Base-by-base conservation (phyloP, 306 rosid species). In the Citrullus colocynthis region DNA sequence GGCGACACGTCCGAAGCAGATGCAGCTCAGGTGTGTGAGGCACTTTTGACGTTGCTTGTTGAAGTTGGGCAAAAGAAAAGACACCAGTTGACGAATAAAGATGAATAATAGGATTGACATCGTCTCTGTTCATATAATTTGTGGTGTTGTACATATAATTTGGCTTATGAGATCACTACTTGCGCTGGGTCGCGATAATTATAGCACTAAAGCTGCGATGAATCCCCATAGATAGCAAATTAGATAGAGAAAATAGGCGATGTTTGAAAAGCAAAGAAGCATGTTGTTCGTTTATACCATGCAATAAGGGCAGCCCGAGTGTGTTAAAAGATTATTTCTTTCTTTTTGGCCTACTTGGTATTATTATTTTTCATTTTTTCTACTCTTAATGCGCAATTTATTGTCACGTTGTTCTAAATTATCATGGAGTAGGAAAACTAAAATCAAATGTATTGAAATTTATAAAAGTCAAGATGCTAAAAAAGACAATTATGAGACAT, bases 21-120 rank as follows among this genome's bases (percentile, higher is more conserved):
- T 72, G 98, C 99, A 9, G 80, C 96, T 80, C 97, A 92, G 84
- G 97, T 92, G 73, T 92, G 98, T 20, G 99, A 96, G 87, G 99
- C 99, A 45, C 97, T 96, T 72, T 82, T 96, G 86, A 83, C 91
- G 32, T 83, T 92, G 74, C 91, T 91, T 14, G 93, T 91, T 80
- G 97, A 96, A 83, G 86, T 85, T 54, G 96, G 90, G 79, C 92
- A 83, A 51, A 91, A 88, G 66, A 96, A 87, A 86, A 87, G 73
- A 80, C 90, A 87, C 24, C 90, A 86, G 56, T 63, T 81, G 77
- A 89, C 88, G 66, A 84, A 67, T 87, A 92, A 95, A 79, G 91
- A 87, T 70, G 97, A 92, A 79, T 92, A 85, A 89, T 66, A 15
- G 41, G 45, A 30, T 41, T 41, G 58, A 1, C 41, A 15, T 60